A percentile compares a stretch with the other conserved stretches of the same genome.
Evolutionary conservation across 441 rosid species (phyloP).

Genomic region (Populus hybrid): DNA sequence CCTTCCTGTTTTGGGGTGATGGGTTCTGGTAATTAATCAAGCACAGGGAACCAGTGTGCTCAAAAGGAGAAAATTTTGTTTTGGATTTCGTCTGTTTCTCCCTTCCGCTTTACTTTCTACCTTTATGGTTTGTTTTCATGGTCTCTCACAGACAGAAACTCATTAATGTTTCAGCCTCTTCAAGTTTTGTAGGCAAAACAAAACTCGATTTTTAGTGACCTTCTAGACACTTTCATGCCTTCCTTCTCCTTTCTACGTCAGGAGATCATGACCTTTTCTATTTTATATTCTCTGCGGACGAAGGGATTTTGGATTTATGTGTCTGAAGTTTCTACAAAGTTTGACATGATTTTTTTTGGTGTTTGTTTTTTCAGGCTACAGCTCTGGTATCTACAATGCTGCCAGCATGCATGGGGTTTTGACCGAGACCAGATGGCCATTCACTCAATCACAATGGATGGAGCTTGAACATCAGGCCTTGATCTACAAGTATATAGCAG

Average conservation of each 20-base stretch:
- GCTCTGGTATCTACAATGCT: slow-evolving; percentile 45
- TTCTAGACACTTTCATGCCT: slow-evolving; percentile 12
- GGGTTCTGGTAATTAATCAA: slow-evolving; percentile 22
- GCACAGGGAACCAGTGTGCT: slow-evolving; percentile 14
- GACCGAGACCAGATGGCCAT: slow-evolving; percentile 57
- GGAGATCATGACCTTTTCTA: neutral
- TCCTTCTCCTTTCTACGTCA: neutral
- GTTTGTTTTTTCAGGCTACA: slow-evolving; percentile 42
- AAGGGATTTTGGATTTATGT: neutral
- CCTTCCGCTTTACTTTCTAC: neutral
- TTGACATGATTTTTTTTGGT: neutral
- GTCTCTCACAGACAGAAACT: slow-evolving; percentile 6
- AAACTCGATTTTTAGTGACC: slow-evolving; percentile 8
- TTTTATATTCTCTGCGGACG: neutral
- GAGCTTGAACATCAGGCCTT: slow-evolving; percentile 90
- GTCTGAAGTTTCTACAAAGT: neutral
- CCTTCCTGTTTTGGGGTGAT: slow-evolving; percentile 25
- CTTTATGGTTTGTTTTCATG: neutral
- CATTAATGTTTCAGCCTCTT: slow-evolving; percentile 17
- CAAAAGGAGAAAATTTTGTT: slow-evolving; percentile 23
- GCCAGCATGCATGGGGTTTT: slow-evolving; percentile 48
- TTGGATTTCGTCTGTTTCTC: neutral
- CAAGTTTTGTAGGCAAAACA: slow-evolving; percentile 24
- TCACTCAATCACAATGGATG: slow-evolving; percentile 82
- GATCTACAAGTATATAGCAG: slow-evolving; percentile 78